Evolutionary conservation across 805 yeast genomes (phyloP), one percentile per base, ranked within the genome.

Genomic region (Saturnispora gosingensis): DNA sequence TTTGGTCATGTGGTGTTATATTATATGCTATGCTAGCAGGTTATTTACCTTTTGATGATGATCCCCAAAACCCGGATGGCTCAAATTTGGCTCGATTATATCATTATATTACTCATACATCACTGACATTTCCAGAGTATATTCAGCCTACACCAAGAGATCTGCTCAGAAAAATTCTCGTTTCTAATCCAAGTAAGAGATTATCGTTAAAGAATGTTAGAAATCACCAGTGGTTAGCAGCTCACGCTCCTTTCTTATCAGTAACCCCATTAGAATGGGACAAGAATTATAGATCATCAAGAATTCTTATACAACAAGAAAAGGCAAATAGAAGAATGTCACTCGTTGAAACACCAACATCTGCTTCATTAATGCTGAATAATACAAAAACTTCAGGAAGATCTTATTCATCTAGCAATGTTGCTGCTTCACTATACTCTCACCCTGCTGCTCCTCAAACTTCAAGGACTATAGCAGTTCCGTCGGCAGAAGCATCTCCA

Each of bases 21-120:
- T 70, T 93, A 43, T 93, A 89, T 64, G 97, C 98, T 10, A 93
- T 93, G 96, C 73, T 93, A 46, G 91, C 98, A 0, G 99, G 99
- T 2, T 93, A 93, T 67, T 74, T 93, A 54, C 99, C 99, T 1
- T 93, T 88, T 73, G 99, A 93, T 64, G 99, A 93, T 67, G 99
- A 93, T 66, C 93, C 96, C 20, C 84, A 85, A 50, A 93, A 93
- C 63, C 98, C 97, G 35, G 97, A 91, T 65, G 96, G 97, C 48
- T 86, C 90, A 52, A 95, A 93, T 67, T 91, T 93, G 63, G 87
- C 90, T 22, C 83, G 85, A 63, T 74, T 93, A 54, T 93, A 93
- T 70, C 87, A 84, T 63, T 93, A 93, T 70, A 93, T 93, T 57
- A 88, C 97, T 24, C 76, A 82, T 48, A 88, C 97, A 1, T 88